Evolutionary conservation across 2,329 filamentous ascomycete species (phyloP).

Genomic region (Ophiocordyceps camponoti-saundersi): DNA sequence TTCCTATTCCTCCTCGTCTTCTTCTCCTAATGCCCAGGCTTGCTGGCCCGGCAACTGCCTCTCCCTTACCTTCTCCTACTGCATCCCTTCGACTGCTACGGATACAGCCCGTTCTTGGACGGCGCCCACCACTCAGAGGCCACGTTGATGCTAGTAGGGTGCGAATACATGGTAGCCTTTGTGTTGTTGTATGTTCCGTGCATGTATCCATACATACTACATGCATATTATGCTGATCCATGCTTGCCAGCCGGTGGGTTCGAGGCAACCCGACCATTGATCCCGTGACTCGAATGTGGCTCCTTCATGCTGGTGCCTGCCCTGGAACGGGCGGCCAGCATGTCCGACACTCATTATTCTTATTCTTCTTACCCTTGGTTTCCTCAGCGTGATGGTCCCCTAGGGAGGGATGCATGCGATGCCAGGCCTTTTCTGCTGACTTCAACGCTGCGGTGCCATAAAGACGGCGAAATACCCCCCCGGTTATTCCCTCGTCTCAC

Average conservation of each 20-base stretch:
- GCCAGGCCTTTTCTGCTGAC: too few species aligned
- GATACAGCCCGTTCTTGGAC: not conserved
- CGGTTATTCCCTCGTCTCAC: not conserved
- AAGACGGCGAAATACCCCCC: not conserved
- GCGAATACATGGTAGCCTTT: too few species aligned
- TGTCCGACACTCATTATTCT: not conserved
- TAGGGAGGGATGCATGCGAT: too few species aligned
- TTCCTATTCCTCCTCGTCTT: not conserved
- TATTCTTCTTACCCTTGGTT: not conserved
- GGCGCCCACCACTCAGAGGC: not conserved
- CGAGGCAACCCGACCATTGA: not conserved
- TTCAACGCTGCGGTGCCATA: too few species aligned
- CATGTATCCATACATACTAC: not conserved
- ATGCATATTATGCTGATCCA: not conserved
- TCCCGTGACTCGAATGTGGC: not conserved
- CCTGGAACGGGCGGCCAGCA: not conserved
- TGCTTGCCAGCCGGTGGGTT: not conserved
- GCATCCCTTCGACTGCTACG: not conserved
- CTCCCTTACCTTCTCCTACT: not conserved
- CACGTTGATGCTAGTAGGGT: not conserved
- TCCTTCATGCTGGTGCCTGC: not conserved
- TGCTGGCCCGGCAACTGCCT: constrained; percentile 3
- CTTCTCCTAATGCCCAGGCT: not conserved
- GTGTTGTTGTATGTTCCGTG: too few species aligned
- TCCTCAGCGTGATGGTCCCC: not conserved